Conservation (phyloP, 176 grass and related monocot genomes). For the Olyra latifolia region DNA sequence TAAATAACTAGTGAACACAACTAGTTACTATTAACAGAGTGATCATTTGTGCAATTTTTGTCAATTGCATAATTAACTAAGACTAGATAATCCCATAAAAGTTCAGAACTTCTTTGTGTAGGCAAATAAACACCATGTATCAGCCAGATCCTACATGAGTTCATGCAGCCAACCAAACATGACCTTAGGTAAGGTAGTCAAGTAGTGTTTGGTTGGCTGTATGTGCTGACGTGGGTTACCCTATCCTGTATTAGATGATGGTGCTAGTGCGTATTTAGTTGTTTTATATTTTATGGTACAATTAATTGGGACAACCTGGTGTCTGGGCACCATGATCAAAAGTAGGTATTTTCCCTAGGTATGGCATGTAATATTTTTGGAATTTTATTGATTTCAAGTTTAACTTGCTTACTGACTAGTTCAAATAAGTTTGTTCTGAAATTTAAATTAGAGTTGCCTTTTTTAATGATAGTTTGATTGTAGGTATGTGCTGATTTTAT, state of each 20-base stretch:
- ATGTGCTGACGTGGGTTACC: not conserved
- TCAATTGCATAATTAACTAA: not conserved
- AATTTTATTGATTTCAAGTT: too few species aligned
- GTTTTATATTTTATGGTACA: not conserved
- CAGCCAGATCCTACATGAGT: not conserved
- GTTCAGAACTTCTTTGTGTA: not conserved
- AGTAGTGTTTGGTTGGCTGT: not conserved
- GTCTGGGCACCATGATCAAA: too few species aligned
- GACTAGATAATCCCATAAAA: not conserved
- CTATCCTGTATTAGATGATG: not conserved
- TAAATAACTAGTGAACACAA: not conserved
- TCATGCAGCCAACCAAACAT: not conserved
- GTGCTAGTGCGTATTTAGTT: not conserved
- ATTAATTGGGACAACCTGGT: too few species aligned
- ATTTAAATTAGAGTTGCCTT: too few species aligned
- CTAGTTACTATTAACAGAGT: not conserved
- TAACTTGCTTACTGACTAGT: too few species aligned
- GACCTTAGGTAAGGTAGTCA: not conserved
- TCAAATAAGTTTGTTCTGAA: too few species aligned
- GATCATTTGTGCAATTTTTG: not conserved
- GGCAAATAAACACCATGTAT: not conserved
- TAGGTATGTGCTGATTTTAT: too few species aligned
- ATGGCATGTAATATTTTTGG: too few species aligned
- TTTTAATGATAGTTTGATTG: too few species aligned
- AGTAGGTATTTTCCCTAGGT: too few species aligned